phyloP scores from a whole-genome alignment of 768 basidiomycete genomes.

The Pholiota molesta region DNA sequence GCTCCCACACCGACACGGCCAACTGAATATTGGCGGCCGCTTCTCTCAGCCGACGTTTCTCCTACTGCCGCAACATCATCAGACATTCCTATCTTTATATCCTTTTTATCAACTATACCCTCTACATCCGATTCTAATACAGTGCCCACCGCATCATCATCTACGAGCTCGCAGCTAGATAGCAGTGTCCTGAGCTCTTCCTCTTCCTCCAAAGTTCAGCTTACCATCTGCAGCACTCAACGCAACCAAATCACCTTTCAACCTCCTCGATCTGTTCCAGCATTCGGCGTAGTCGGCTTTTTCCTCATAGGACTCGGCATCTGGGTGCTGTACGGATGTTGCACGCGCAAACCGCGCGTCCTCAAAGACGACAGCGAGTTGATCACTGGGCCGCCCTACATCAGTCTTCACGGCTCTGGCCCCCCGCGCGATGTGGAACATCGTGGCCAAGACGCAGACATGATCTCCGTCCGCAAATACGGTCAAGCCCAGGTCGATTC shows the following conservation, averaged over 20 bases:
- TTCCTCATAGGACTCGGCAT: slow-evolving; percentile 31
- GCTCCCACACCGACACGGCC: background rate
- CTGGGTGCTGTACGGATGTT: slow-evolving; percentile 41
- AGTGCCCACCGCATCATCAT: background rate
- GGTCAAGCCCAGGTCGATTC: background rate
- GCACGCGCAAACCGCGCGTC: slow-evolving; percentile 22
- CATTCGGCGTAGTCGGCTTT: slow-evolving; percentile 33
- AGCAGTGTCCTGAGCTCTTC: background rate
- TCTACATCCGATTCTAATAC: background rate
- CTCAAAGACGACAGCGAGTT: slow-evolving; percentile 24
- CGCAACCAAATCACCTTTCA: slow-evolving; percentile 23
- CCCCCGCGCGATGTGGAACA: slow-evolving; percentile 2
- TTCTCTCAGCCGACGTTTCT: background rate
- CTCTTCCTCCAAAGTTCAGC: background rate
- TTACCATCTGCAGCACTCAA: slow-evolving; percentile 10
- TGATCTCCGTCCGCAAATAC: background rate
- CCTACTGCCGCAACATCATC: background rate
- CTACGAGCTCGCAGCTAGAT: background rate
- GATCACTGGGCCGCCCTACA: slow-evolving; percentile 25
- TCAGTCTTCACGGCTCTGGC: background rate
- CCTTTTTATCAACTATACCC: background rate
- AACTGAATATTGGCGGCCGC: background rate
- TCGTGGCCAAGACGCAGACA: background rate
- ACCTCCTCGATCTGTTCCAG: slow-evolving; percentile 31
- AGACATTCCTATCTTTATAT: background rate